phyloP scores from a whole-genome alignment of 495 filamentous ascomycete genomes.

The Aspergillus affinis region DNA sequence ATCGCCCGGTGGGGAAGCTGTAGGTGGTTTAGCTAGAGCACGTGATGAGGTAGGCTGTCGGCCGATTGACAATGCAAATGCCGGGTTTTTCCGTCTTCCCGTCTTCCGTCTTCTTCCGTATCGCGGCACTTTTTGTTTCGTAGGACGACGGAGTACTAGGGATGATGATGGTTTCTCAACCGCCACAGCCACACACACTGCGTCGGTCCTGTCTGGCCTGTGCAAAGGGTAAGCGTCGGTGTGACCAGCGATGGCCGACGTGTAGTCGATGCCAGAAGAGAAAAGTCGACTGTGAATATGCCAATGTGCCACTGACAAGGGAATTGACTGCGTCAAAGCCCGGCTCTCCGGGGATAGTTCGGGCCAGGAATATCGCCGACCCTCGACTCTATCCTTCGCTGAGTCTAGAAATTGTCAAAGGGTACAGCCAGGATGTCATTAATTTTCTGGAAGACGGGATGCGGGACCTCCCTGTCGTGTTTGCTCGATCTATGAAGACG shows the following conservation, averaged over 20 bases:
- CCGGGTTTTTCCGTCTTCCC: too few species aligned
- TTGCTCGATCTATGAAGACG: conserved; percentile 24
- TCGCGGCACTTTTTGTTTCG: background rate
- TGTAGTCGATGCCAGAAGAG: conserved; percentile 39
- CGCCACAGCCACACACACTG: conserved; percentile 8
- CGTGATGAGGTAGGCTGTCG: background rate
- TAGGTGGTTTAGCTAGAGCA: background rate
- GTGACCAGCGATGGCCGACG: conserved; percentile 39
- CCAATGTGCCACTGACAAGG: conserved; percentile 26
- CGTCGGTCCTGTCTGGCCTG: conserved; percentile 45
- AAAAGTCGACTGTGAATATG: conserved; percentile 37
- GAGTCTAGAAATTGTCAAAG: conserved; percentile 31
- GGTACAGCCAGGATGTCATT: conserved; percentile 22
- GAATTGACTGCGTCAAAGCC: background rate
- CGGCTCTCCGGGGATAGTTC: background rate
- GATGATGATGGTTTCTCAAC: background rate
- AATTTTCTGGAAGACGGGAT: conserved; percentile 24
- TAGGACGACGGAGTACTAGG: too few species aligned
- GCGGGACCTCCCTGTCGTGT: conserved; percentile 19
- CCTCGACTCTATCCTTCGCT: conserved; percentile 13
- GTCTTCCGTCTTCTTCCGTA: too few species aligned
- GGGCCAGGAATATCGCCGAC: background rate
- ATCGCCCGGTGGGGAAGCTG: background rate
- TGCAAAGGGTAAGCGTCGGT: conserved; percentile 43
- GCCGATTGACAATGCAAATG: background rate